Evolutionary conservation across 192 early-diverging fungal species (phyloP), one percentile per base, ranked within the genome.

Genomic region (Coemansia sp.): DNA sequence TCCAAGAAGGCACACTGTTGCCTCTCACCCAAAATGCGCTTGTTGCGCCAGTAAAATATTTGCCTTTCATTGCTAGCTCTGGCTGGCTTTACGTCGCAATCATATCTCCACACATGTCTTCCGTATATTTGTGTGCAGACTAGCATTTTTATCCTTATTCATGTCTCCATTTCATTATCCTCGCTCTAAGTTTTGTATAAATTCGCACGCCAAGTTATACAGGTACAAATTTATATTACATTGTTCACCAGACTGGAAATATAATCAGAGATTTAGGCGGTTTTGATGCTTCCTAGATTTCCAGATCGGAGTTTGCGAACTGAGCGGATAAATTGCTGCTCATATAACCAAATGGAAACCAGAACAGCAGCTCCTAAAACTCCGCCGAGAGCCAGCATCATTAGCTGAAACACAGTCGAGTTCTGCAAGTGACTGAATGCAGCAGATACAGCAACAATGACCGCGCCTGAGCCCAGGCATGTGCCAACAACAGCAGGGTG

Each of bases 311-410:
- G 68, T 12, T 21, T 60, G 5, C 28, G 59, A 6, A 66, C 68
- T 4, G 68, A 62, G 23, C 31, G 54, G 21, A 81, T 59, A 57
- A 81, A 72, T 5, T 60, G 42, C 36, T 66, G 65, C 44, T 81
- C 78, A 46, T 36, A 72, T 9, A 59, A 46, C 68, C 68, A 81
- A 9, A 81, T 64, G 10, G 51, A 31, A 40, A 26, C 57, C 28
- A 81, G 36, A 0, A 74, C 72, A 4, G n/a, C 53, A 19, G 54
- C 34, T 1, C 64, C 72, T 11, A 81, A 21, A 0, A 28, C 49
- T 0, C 58, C 58, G 36, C 78, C 72, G 15, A 57, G 48, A 4
- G 42, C 36, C 31, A 81, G 62, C 38, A 57, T 60, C 5, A 31
- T 28, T 50, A 69, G 42, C 28, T 28, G 46, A 15, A 51, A 9